Evolutionary conservation across 331 rosid genomes (phyloP), one percentile per base, ranked within the genome.

Genomic region (Rosa hybrid): DNA sequence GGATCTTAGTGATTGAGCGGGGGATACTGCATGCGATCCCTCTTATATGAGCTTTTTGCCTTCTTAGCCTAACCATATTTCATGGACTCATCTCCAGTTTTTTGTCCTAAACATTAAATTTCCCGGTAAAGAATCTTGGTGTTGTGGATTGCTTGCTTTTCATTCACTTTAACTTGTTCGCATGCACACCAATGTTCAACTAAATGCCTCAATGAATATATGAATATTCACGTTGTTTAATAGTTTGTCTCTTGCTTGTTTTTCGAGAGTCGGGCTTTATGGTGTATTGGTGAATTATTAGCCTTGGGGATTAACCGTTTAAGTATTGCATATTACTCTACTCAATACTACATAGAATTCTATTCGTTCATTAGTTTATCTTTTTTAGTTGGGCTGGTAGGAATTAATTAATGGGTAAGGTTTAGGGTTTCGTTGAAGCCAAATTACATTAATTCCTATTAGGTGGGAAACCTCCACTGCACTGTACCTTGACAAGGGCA

Each of bases 401-500:
- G 51, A 48, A 48, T 11, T 48, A 48, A 48, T 48, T 11, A 12
- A 49, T 49, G 42, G 70, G 10, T 54, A 54, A 54, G 23, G 23
- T 54, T 68, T 45, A 71, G 23, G 56, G 30, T 27, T 72, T 59
- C n/a, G 77, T 54, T 54, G 78, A 74, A 54, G 39, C 38, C 68
- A 74, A 54, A 54, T 74, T 74, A 18, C 48, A 20, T 34, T 16
- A 54, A 53, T 74, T 86, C 77, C 88, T 77, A 84, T 85, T 74
- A 71, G 84, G 83, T 82, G 78, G 84, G 88, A 84, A 74, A 83
- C 85, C 86, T 83, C 86, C 49, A 81, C 49, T 78, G 78, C 73
- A 84, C 73, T 86, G 85, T 69, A 59, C 46, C 81, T 62, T 81
- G 87, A 84, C 83, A 85, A 88, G 64, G 83, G 88, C 82, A 91